Evolutionary conservation across 495 filamentous ascomycete genomes (phyloP).

Genomic region (Lasiosphaeria ovina): DNA sequence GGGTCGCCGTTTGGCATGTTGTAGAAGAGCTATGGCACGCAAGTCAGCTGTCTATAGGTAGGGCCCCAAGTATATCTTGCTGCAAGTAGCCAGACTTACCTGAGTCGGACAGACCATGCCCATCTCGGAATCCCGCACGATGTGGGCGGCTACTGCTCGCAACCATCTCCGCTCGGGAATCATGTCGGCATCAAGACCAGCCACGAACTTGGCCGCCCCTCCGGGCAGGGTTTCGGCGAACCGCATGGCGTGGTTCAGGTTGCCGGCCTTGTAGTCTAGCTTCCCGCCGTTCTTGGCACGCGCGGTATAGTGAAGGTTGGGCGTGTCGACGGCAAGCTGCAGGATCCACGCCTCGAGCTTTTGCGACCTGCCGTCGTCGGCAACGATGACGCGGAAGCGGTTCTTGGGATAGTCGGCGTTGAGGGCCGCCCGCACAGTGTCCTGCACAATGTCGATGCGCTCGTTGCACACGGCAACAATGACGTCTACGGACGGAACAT

Average conservation of each 20-base stretch:
- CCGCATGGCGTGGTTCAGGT: constrained; percentile 49
- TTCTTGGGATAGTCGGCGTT: constrained; percentile 51
- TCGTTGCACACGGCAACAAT: constrained; percentile 54
- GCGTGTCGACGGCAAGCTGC: constrained; percentile 22
- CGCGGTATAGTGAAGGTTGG: constrained; percentile 47
- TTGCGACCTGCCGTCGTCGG: constrained; percentile 48
- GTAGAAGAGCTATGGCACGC: constrained; percentile 47
- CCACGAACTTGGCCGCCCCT: constrained; percentile 48
- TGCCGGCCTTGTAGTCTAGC: constrained; percentile 57
- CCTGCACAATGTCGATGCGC: constrained; percentile 51
- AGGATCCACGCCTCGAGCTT: constrained; percentile 34
- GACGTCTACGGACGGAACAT: constrained; percentile 50
- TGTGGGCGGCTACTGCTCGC: constrained; percentile 47
- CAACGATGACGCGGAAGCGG: constrained; percentile 48
- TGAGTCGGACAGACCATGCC: constrained; percentile 54
- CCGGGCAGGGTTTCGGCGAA: constrained; percentile 35
- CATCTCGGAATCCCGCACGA: constrained; percentile 46
- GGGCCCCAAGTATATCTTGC: no score
- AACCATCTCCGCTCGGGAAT: constrained; percentile 56
- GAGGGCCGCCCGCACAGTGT: constrained; percentile 49
- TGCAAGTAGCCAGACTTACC: constrained; percentile 7
- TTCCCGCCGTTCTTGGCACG: constrained; percentile 45
- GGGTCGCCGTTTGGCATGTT: constrained; percentile 52
- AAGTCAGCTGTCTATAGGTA: background rate
- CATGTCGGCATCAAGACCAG: constrained; percentile 57